phyloP scores from a whole-genome alignment of 371 early-diverging fungal species.

The Apophysomyces sp. region DNA sequence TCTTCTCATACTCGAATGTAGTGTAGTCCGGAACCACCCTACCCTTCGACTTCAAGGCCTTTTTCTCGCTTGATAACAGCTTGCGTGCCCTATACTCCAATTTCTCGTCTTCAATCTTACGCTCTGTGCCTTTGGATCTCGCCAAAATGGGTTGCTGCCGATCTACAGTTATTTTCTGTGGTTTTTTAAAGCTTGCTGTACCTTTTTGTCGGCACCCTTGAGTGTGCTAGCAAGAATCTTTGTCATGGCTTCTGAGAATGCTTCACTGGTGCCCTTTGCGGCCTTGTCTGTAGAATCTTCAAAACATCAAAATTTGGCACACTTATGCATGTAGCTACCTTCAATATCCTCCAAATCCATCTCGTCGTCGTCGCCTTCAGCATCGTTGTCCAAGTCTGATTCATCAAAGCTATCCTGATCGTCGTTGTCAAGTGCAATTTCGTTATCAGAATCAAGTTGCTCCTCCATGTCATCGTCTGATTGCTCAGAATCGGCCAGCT shows the following conservation, averaged over 20 bases:
- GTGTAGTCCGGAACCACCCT: conserved; percentile 67
- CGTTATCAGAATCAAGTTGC: background rate
- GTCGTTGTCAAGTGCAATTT: background rate
- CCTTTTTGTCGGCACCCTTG: conserved; percentile 48
- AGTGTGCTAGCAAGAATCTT: conserved; percentile 64
- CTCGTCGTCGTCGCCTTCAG: conserved; percentile 20
- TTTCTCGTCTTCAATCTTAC: conserved; percentile 74
- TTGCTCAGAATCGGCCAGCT: conserved; percentile 5
- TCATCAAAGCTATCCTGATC: conserved; percentile 13
- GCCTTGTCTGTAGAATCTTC: conserved; percentile 21
- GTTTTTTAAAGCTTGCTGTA: background rate
- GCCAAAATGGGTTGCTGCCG: conserved; percentile 73
- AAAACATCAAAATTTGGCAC: background rate
- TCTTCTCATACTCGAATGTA: conserved; percentile 76
- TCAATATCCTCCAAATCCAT: conserved; percentile 18
- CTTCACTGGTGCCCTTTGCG: conserved; percentile 50
- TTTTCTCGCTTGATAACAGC: conserved; percentile 65
- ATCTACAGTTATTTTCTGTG: background rate
- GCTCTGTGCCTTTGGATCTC: conserved; percentile 68
- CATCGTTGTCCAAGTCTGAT: conserved; percentile 20
- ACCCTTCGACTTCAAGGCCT: conserved; percentile 56
- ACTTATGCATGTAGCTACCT: conserved; percentile 2
- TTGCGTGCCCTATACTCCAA: conserved; percentile 77
- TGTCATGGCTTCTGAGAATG: conserved; percentile 65
- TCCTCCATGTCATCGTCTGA: conserved; percentile 17